A percentile compares a stretch with the other conserved stretches of the same genome.
Conservation (phyloP, 1,284 basidiomycete species). For the Amylostereum chailletii region DNA sequence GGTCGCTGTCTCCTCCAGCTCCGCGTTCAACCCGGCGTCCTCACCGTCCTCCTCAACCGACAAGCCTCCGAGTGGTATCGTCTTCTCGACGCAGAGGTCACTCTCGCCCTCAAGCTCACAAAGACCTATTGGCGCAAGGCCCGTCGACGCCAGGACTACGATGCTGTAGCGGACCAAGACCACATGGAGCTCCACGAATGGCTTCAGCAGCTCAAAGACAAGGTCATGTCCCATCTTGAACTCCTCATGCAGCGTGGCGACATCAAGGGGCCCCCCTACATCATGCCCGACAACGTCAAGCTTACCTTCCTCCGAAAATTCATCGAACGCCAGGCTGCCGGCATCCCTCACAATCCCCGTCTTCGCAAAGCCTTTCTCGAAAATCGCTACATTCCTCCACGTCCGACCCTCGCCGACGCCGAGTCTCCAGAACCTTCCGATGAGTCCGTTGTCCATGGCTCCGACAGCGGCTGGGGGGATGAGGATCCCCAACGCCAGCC, state of each 20-base stretch:
- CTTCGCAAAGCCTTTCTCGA: constrained; percentile 42
- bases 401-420: constrained; percentile 23
- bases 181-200: constrained; percentile 80
- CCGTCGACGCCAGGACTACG: constrained; percentile 71
- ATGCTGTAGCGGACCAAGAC: constrained; percentile 72
- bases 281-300: constrained; percentile 70
- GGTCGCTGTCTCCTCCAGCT: constrained; percentile 66
- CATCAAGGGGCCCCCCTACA: constrained; percentile 69
- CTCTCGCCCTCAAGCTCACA: constrained; percentile 67
- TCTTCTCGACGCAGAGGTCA: constrained; percentile 64
- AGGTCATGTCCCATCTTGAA: constrained; percentile 76
- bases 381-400: constrained; percentile 22
- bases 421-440: constrained; percentile 49
- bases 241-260: constrained; percentile 78
- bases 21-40: constrained; percentile 70
- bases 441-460: constrained; percentile 8
- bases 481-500: background rate
- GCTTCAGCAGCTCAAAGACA: constrained; percentile 76
- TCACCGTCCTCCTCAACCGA: constrained; percentile 62
- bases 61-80: constrained; percentile 75
- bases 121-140: constrained; percentile 77
- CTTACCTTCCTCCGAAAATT: constrained; percentile 70
- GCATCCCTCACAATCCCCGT: constrained; percentile 69
- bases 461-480: constrained; percentile 10
- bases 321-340: constrained; percentile 63